Conservation (phyloP, 495 filamentous ascomycete genomes). For the Rhypophila decipiens region DNA sequence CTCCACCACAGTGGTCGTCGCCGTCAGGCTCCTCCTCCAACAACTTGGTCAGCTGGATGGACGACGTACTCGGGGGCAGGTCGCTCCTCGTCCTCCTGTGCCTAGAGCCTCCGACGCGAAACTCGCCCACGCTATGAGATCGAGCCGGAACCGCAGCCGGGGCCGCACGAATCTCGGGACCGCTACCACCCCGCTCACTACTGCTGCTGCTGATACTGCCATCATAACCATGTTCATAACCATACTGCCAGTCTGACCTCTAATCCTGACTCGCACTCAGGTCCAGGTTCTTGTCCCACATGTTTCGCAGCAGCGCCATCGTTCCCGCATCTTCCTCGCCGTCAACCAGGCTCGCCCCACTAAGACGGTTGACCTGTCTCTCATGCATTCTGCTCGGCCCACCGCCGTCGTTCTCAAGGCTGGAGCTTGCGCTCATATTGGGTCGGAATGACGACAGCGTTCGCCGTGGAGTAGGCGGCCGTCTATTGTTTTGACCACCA, state of each 20-base stretch:
- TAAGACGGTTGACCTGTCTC: conserved; percentile 21
- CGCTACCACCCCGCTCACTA: not conserved
- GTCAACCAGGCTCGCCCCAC: conserved; percentile 36
- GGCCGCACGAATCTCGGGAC: too few relatives aligned
- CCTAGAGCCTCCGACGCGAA: too few relatives aligned
- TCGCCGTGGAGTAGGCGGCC: conserved; percentile 24
- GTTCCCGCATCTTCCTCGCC: conserved; percentile 40
- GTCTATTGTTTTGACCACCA: not conserved
- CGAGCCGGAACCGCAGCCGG: too few relatives aligned
- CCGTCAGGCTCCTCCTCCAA: too few relatives aligned
- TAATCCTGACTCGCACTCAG: conserved; percentile 47
- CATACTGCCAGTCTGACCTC: conserved; percentile 5
- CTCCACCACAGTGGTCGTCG: too few relatives aligned
- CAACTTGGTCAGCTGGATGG: too few relatives aligned
- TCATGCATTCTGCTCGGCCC: conserved; percentile 16
- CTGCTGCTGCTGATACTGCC: too few relatives aligned
- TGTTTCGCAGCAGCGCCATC: conserved; percentile 38
- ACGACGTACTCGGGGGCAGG: too few relatives aligned
- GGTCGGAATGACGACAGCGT: conserved; percentile 18
- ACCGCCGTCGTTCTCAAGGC: conserved; percentile 30
- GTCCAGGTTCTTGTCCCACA: conserved; percentile 51
- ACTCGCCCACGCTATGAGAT: too few relatives aligned
- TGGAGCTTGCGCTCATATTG: conserved; percentile 27
- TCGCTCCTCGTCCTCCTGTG: too few relatives aligned
- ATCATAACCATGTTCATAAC: not conserved